Conservation (phyloP, 768 basidiomycete genomes). For the Porpolomopsis calyptriformis region DNA sequence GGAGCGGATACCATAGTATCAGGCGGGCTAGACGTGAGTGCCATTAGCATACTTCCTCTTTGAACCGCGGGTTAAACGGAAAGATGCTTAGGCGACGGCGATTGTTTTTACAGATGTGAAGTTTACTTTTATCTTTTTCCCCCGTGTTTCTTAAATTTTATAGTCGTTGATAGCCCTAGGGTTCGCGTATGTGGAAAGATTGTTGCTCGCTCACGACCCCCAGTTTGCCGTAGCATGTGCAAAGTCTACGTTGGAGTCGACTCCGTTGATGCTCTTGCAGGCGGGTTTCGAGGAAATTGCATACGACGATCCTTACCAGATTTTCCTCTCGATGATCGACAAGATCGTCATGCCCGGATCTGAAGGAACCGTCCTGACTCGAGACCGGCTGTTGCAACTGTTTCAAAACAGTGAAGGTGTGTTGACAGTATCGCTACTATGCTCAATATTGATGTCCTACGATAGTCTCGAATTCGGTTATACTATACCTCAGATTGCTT, state of each 20-base stretch:
- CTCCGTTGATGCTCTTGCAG: slow-evolving; percentile 38
- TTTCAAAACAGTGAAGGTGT: slow-evolving; percentile 48
- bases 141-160: slow-evolving; percentile 7
- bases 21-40: slow-evolving; percentile 59
- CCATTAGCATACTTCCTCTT: not conserved
- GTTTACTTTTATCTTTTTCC: slow-evolving; percentile 2
- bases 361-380: slow-evolving; percentile 26
- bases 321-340: slow-evolving; percentile 43
- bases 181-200: slow-evolving; percentile 69
- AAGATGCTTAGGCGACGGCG: slow-evolving; percentile 57
- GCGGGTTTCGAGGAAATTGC: slow-evolving; percentile 59
- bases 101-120: slow-evolving; percentile 87
- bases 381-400: slow-evolving; percentile 30
- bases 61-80: not conserved
- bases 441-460: not conserved
- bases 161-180: slow-evolving; percentile 50
- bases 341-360: slow-evolving; percentile 29
- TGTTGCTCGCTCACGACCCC: slow-evolving; percentile 39
- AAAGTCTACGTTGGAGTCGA: slow-evolving; percentile 40
- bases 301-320: slow-evolving; percentile 66
- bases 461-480: slow-evolving; percentile 59
- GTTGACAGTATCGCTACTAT: slow-evolving; percentile 6
- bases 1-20: slow-evolving; percentile 53
- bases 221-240: slow-evolving; percentile 38
- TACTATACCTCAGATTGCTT: slow-evolving; percentile 70